Evolutionary conservation across 2,329 filamentous ascomycete species (phyloP).

Genomic region (Pezicula neosporulosa): DNA sequence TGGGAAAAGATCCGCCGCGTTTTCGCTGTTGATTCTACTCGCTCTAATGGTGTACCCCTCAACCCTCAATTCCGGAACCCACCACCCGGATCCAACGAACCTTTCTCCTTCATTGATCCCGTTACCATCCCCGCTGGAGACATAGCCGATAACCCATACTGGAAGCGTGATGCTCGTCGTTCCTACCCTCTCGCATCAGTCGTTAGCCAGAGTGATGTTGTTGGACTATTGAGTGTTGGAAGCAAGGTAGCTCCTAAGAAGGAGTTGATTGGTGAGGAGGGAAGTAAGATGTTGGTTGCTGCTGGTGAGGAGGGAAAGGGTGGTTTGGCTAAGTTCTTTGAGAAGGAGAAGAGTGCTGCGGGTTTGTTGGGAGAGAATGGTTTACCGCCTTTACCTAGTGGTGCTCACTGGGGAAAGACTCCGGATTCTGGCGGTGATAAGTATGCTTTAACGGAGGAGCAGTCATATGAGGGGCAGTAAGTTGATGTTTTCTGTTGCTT

Average conservation of each 20-base stretch:
- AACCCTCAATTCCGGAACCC: constrained; percentile 93
- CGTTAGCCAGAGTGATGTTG: constrained; percentile 80
- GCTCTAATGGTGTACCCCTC: constrained; percentile 87
- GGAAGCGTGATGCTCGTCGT: constrained; percentile 87
- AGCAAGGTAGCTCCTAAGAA: constrained; percentile 78
- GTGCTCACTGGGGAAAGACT: constrained; percentile 39
- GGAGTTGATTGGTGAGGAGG: constrained; percentile 74
- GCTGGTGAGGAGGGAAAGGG: constrained; percentile 72
- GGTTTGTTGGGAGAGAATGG: constrained; percentile 66
- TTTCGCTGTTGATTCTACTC: constrained; percentile 79
- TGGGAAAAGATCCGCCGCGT: constrained; percentile 80
- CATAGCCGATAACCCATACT: constrained; percentile 90
- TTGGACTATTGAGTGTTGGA: constrained; percentile 79
- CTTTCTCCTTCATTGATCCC: constrained; percentile 72
- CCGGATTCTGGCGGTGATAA: constrained; percentile 56
- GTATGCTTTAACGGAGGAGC: constrained; percentile 61
- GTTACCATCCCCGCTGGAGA: constrained; percentile 82
- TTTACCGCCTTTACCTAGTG: constrained; percentile 80
- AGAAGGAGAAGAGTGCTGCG: constrained; percentile 50
- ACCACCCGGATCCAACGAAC: constrained; percentile 69
- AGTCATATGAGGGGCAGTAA: constrained; percentile 68
- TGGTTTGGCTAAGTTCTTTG: constrained; percentile 70
- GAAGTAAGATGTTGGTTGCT: constrained; percentile 69
- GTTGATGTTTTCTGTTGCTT: constrained; percentile 31
- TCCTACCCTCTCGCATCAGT: constrained; percentile 78